Percentiles rank a stretch among this genome's conserved stretches.
Conservation (phyloP, 2,329 filamentous ascomycete genomes). For the Botrytis porri region DNA sequence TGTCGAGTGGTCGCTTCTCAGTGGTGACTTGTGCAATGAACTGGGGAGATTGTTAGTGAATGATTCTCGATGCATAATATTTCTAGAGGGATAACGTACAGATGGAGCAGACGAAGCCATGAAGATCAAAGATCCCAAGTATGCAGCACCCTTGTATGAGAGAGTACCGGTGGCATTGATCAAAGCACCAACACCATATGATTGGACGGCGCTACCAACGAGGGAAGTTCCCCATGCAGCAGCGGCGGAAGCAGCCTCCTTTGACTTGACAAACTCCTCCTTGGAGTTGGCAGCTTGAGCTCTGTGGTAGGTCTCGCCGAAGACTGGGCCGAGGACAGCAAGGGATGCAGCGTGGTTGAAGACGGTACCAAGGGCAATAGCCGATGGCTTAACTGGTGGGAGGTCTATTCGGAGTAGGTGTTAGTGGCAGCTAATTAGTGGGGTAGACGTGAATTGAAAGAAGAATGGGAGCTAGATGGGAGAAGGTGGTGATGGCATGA, state of each 20-base stretch:
- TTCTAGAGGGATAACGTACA: conserved; percentile 52
- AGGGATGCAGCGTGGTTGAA: conserved; percentile 94
- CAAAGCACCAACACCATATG: conserved; percentile 83
- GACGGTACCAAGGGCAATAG: conserved; percentile 90
- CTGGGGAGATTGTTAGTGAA: conserved; percentile 45
- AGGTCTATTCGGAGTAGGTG: conserved; percentile 45
- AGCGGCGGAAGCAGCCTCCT: conserved; percentile 84
- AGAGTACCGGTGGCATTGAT: conserved; percentile 94
- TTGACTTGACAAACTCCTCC: conserved; percentile 93
- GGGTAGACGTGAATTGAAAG: background rate
- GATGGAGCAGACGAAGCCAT: conserved; percentile 82
- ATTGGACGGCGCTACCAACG: conserved; percentile 82
- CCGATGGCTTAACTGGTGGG: conserved; percentile 91
- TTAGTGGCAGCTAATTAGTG: conserved; percentile 7
- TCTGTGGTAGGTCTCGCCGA: conserved; percentile 91
- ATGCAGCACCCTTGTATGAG: conserved; percentile 95
- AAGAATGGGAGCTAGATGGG: background rate
- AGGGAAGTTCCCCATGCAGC: conserved; percentile 89
- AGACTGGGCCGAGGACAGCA: conserved; percentile 82
- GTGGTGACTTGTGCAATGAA: conserved; percentile 82
- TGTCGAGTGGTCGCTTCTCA: conserved; percentile 90
- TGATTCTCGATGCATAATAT: background rate
- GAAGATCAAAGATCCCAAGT: conserved; percentile 89
- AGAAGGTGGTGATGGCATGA: conserved; percentile 8
- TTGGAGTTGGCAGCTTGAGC: conserved; percentile 89